phyloP scores from a whole-genome alignment of 2,329 filamentous ascomycete genomes.

The Cylindrodendrum hubeiense region DNA sequence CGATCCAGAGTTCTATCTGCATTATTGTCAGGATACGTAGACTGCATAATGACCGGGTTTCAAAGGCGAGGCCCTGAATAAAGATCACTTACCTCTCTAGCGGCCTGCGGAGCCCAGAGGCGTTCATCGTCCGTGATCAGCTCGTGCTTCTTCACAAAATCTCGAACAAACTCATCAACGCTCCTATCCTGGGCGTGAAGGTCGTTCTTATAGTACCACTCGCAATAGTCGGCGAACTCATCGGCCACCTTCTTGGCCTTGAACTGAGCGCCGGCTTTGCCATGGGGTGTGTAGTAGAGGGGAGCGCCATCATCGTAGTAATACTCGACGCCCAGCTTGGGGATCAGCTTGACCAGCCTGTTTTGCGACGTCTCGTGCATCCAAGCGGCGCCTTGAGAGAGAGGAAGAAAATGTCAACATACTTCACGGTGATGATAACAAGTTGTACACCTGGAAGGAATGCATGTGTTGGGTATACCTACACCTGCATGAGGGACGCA shows the following conservation, averaged over 20 bases:
- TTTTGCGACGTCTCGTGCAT: constrained; percentile 28
- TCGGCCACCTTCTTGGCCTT: constrained; percentile 26
- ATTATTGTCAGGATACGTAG: not conserved
- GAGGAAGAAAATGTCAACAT: constrained; percentile 18
- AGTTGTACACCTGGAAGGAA: constrained; percentile 20
- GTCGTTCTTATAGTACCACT: constrained; percentile 16
- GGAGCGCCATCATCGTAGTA: constrained; percentile 26
- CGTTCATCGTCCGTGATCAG: constrained; percentile 23
- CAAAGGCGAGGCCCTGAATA: not conserved
- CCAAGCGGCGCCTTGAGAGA: constrained; percentile 22
- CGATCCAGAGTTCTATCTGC: constrained; percentile 23
- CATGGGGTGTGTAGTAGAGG: constrained; percentile 21
- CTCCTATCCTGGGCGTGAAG: constrained; percentile 13
- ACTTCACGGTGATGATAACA: constrained; percentile 10
- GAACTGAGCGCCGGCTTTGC: constrained; percentile 24
- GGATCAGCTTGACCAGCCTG: constrained; percentile 25
- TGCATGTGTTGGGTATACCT: constrained; percentile 19
- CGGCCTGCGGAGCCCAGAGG: constrained; percentile 20
- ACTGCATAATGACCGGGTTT: too few relatives aligned
- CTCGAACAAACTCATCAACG: constrained; percentile 20
- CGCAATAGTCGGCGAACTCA: constrained; percentile 27
- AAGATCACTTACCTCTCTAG: constrained; percentile 12
- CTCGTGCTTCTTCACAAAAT: constrained; percentile 24
- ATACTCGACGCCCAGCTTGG: constrained; percentile 26
- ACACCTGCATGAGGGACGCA: constrained; percentile 15